A percentile compares a stretch with the other conserved stretches of the same genome.
These are phyloP conservation scores for Termitomyces sp. DNA, from an alignment of 1,284 basidiomycete species.

Conservation along the genomic window DNA sequence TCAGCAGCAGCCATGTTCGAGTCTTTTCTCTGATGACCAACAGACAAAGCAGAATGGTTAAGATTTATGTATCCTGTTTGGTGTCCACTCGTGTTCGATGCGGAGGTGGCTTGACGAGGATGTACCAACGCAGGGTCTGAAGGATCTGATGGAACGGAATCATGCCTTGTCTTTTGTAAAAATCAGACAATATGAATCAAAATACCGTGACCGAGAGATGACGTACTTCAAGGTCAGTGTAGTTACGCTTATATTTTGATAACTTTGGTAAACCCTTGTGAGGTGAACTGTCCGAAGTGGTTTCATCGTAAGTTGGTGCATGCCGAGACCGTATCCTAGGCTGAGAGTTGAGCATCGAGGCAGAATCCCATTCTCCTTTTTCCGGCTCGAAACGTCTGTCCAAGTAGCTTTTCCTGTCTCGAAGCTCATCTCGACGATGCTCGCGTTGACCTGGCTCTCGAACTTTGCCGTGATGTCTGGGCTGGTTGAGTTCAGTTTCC, in stretches of 20 bases:
- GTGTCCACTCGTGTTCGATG: conserved; percentile 9
- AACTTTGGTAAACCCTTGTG: conserved; percentile 12
- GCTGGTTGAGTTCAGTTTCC: neutral
- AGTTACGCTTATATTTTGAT: conserved; percentile 15
- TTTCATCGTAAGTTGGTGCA: conserved; percentile 16
- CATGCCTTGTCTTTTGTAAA: neutral
- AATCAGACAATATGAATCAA: neutral
- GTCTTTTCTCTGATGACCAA: conserved; percentile 6
- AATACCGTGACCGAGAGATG: conserved; percentile 3
- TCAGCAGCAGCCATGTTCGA: neutral
- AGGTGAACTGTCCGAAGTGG: conserved; percentile 26
- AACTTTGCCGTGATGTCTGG: conserved; percentile 4
- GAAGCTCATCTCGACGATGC: conserved; percentile 12
- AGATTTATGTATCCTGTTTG: conserved; percentile 2
- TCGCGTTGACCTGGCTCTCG: neutral
- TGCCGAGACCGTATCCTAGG: neutral
- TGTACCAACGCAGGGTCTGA: conserved; percentile 3
- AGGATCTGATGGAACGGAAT: neutral
- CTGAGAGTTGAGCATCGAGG: neutral
- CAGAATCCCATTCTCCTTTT: conserved; percentile 2
- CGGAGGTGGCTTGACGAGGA: conserved; percentile 4
- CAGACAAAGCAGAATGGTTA: neutral
- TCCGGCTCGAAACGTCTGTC: conserved; percentile 19
- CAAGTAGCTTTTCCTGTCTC: conserved; percentile 17
- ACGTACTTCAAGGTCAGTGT: conserved; percentile 8